A percentile compares a stretch with the other conserved stretches of the same genome.
Evolutionary conservation across 1,139 yeast species (phyloP).

Genomic region (Zygosaccharomyces pseudobailii): DNA sequence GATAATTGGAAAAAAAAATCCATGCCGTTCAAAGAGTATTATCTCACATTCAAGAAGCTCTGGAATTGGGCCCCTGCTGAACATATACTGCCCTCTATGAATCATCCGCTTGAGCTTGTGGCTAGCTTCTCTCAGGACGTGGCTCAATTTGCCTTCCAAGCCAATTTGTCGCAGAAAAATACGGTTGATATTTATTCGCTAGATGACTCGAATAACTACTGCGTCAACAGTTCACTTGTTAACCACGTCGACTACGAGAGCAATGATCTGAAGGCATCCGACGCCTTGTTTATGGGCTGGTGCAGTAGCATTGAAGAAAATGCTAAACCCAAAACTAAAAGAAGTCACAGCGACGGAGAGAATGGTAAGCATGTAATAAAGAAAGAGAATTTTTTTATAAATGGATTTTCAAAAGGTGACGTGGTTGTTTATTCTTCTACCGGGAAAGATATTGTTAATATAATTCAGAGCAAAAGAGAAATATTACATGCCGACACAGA

Average conservation of each 20-base stretch:
- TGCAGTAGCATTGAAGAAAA: slow-evolving; percentile 16
- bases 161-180: slow-evolving; percentile 28
- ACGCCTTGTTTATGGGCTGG: slow-evolving; percentile 28
- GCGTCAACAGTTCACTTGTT: slow-evolving; percentile 30
- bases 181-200: slow-evolving; percentile 32
- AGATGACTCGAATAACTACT: slow-evolving; percentile 24
- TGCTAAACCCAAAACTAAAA: slow-evolving; percentile 16
- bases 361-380: not conserved
- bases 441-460: slow-evolving; percentile 34
- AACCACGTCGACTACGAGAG: slow-evolving; percentile 30
- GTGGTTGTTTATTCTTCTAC: slow-evolving; percentile 31
- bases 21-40: not conserved
- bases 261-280: slow-evolving; percentile 27
- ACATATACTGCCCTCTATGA: slow-evolving; percentile 7
- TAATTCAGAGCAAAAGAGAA: slow-evolving; percentile 30
- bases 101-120: slow-evolving; percentile 17
- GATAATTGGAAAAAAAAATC: slow-evolving; percentile 2
- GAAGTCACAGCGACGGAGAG: slow-evolving; percentile 16
- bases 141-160: slow-evolving; percentile 31
- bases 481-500: slow-evolving; percentile 25
- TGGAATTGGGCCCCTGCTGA: slow-evolving; percentile 1
- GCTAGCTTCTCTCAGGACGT: slow-evolving; percentile 32
- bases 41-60: not conserved
- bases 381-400: slow-evolving; percentile 27
- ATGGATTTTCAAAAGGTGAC: slow-evolving; percentile 28